Evolutionary conservation across 2,329 filamentous ascomycete species (phyloP).

Genomic region (Monilinia fructigena): DNA sequence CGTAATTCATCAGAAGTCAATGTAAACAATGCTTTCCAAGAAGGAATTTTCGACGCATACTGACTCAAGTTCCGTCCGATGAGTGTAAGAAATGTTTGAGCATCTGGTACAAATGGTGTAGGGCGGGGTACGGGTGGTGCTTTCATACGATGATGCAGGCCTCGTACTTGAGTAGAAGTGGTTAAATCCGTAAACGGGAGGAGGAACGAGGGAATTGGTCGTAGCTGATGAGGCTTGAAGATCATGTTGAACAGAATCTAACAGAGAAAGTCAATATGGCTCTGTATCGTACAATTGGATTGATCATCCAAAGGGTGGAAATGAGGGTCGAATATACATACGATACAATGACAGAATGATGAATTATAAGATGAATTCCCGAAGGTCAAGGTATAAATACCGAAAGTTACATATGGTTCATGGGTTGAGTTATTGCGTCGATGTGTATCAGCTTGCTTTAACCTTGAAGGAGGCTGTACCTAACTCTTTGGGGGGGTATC

Average conservation of each 20-base stretch:
- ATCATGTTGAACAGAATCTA: conserved; percentile 34
- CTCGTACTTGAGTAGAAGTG: conserved; percentile 38
- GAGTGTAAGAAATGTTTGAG: conserved; percentile 79
- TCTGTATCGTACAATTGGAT: neutral
- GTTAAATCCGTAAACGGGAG: conserved; percentile 39
- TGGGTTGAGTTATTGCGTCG: neutral
- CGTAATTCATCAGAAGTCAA: conserved; percentile 74
- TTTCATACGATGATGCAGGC: conserved; percentile 43
- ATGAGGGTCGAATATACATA: neutral
- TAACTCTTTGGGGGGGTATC: neutral
- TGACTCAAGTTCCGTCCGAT: conserved; percentile 85
- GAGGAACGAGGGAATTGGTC: conserved; percentile 38
- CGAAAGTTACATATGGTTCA: neutral
- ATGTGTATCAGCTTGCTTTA: neutral
- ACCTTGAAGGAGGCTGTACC: conserved; percentile 1
- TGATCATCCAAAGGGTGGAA: neutral
- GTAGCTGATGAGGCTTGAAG: conserved; percentile 32
- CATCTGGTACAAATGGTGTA: conserved; percentile 83
- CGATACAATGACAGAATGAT: neutral
- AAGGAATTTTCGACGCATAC: conserved; percentile 81
- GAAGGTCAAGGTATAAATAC: conserved; percentile 8
- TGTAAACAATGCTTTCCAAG: conserved; percentile 88
- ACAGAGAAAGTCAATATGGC: conserved; percentile 17
- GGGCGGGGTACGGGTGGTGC: conserved; percentile 59
- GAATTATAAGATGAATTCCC: neutral